Evolutionary conservation across 2,329 filamentous ascomycete species (phyloP).

Genomic region (Sporothrix sp.): DNA sequence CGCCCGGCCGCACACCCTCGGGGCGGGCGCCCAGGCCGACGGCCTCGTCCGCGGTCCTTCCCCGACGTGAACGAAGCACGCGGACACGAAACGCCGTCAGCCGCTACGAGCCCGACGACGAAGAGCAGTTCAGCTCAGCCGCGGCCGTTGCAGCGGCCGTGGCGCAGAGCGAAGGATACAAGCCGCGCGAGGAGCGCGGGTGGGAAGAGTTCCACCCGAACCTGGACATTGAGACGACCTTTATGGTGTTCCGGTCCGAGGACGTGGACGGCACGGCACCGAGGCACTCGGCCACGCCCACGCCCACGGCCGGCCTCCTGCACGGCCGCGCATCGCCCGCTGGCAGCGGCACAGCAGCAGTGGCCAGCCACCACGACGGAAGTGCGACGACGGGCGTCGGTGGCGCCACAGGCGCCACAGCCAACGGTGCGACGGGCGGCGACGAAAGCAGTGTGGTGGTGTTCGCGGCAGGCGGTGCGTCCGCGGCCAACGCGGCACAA

Average conservation of each 20-base stretch:
- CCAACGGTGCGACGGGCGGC: background rate
- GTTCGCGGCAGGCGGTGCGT: background rate
- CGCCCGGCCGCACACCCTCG: constrained; percentile 21
- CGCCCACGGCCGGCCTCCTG: background rate
- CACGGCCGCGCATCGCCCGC: background rate
- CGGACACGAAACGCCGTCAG: constrained; percentile 44
- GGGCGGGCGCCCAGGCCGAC: constrained; percentile 36
- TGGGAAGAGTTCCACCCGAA: constrained; percentile 98
- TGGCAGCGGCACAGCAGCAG: background rate
- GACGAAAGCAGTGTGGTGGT: background rate
- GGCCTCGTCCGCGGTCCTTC: constrained; percentile 34
- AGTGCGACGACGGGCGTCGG: background rate
- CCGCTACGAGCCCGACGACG: constrained; percentile 39
- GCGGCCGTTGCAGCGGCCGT: constrained; percentile 81
- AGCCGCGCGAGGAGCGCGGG: constrained; percentile 88
- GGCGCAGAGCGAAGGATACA: constrained; percentile 90
- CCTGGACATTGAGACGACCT: constrained; percentile 74
- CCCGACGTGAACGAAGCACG: constrained; percentile 48
- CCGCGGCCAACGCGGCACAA: background rate
- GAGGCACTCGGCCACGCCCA: constrained; percentile 32
- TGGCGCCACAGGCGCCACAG: background rate
- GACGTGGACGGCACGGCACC: constrained; percentile 67
- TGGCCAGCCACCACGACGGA: background rate
- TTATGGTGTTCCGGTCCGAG: constrained; percentile 70
- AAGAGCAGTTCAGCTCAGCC: constrained; percentile 73